Base-by-base conservation (phyloP, 75 land plant species). In the Ceratopteris richardii region DNA sequence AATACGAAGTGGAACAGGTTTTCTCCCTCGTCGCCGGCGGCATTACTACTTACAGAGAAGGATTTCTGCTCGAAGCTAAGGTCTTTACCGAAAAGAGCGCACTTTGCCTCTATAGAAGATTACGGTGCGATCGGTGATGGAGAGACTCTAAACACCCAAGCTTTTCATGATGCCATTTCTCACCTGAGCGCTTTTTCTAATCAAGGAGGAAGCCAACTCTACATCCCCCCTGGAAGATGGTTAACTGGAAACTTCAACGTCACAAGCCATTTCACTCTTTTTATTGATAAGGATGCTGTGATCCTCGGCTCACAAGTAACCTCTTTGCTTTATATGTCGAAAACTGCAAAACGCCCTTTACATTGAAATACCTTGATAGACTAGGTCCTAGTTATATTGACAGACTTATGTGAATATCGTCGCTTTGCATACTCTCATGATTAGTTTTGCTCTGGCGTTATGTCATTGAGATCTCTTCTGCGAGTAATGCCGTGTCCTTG, bases 91-190 rank as follows among this genome's bases (percentile, higher is more conserved):
- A 71, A 72, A 62, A 57, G 79, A 39, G 56, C 58, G 0, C 63
- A 68, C 64, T 61, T 18, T 13, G 78, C 72, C 1, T 80, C 84
- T 36, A 77, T 87, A 1, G 44, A 57, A 10, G 75, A 80, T 0
- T 87, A 78, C 24, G 91, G 91, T 9, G 91, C 69, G 0, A 68
- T 87, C 0, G 91, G 91, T 1, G 84, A 87, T 37, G 91, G 91
- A 1, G 12, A 11, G 36, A 84, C 84, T 6, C 29, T 87, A 46
- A 83, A 87, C 61, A 87, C 91, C 0, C 47, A 41, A 22, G 75
- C 90, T 18, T 86, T 86, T 54, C 46, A 61, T 22, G 64, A 37
- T 23, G 90, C 87, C 17, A 69, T 86, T 9, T 74, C 71, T 14
- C 55, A 68, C 30, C 51, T 78, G 30, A 47, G 65, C 48, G 37